Percentiles rank a stretch among this genome's conserved stretches.
These are phyloP conservation scores for Saturnispora sekii DNA, from an alignment of 805 yeast species.

Conservation along the genomic window DNA sequence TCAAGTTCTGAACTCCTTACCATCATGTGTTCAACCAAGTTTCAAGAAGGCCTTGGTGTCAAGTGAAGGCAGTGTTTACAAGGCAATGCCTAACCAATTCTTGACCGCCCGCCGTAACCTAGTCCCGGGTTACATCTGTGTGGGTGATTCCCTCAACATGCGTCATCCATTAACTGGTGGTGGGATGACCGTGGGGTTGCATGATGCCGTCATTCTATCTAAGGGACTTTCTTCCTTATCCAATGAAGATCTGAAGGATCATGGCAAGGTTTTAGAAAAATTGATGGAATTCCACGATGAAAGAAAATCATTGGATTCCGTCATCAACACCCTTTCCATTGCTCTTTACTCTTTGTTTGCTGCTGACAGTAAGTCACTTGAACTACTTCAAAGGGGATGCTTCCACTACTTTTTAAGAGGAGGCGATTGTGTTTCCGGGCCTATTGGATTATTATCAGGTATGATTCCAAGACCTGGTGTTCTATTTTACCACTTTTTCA, in stretches of 20 bases:
- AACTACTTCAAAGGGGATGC: slow-evolving; percentile 77
- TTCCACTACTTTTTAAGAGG: slow-evolving; percentile 79
- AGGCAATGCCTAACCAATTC: slow-evolving; percentile 91
- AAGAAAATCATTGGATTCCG: slow-evolving; percentile 72
- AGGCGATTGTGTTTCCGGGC: slow-evolving; percentile 68
- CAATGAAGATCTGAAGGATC: slow-evolving; percentile 48
- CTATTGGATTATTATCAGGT: slow-evolving; percentile 79
- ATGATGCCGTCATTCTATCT: slow-evolving; percentile 67
- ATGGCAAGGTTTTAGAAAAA: slow-evolving; percentile 44
- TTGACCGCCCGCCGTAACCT: slow-evolving; percentile 67
- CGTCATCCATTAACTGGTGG: slow-evolving; percentile 98
- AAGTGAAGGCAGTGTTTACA: slow-evolving; percentile 40
- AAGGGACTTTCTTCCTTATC: slow-evolving; percentile 47
- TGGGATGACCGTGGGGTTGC: slow-evolving; percentile 96
- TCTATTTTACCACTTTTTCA: slow-evolving; percentile 77
- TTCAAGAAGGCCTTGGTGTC: slow-evolving; percentile 50
- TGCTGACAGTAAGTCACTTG: slow-evolving; percentile 61
- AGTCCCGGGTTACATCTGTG: slow-evolving; percentile 64
- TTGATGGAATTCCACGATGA: slow-evolving; percentile 62
- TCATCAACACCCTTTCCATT: slow-evolving; percentile 80
- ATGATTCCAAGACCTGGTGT: slow-evolving; percentile 63
- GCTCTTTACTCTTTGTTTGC: slow-evolving; percentile 88
- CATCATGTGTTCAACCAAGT: slow-evolving; percentile 53
- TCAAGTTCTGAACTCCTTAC: slow-evolving; percentile 60
- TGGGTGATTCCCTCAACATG: slow-evolving; percentile 96